Evolutionary conservation across 345 rosid genomes (phyloP), one percentile per base, ranked within the genome.

Genomic region (Lepidium sativum): DNA sequence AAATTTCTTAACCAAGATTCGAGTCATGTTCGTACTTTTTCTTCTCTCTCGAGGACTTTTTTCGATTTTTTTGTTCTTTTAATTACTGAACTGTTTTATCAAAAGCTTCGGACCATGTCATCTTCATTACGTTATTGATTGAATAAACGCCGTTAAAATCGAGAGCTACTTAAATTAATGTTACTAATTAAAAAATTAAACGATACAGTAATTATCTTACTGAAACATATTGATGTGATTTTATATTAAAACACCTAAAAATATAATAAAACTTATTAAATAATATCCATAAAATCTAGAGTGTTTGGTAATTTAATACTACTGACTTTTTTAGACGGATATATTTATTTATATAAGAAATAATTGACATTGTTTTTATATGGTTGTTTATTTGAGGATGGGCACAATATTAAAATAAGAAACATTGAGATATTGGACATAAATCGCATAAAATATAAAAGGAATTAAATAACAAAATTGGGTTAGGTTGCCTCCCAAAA

Each of bases 401-500:
- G 74, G 69, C 57, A 27, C 3, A 13, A 27, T 54, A 70, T 43
- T 54, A 62, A 53, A 62, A 35, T 61, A 53, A 41, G 23, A 61
- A 52, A 42, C 8, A 39, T 13, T 52, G 37, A 23, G 51, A 70
- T 70, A 16, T 54, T 42, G 54, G 47, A 53, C 32, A 9, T 21
- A 43, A 32, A 42, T 52, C 12, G 33, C 62, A 53, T 11, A 43
- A 18, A 48, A 47, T 2, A 6, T 42, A 18, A 32, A 51, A 42
- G 10, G 20, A 55, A 20, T 18, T 64, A 9, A 56, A 49, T 56
- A 20, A 5, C 60, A 18, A 65, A 16, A 51, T 17, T 71, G 70
- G 69, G 84, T 84, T 78, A 65, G 83, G 89, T 76, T 86, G 92
- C 89, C 86, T 83, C 91, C 92, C 76, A 70, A 79, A 87, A 86